phyloP scores from a whole-genome alignment of 306 rosid species.

The Prunus campanulata region DNA sequence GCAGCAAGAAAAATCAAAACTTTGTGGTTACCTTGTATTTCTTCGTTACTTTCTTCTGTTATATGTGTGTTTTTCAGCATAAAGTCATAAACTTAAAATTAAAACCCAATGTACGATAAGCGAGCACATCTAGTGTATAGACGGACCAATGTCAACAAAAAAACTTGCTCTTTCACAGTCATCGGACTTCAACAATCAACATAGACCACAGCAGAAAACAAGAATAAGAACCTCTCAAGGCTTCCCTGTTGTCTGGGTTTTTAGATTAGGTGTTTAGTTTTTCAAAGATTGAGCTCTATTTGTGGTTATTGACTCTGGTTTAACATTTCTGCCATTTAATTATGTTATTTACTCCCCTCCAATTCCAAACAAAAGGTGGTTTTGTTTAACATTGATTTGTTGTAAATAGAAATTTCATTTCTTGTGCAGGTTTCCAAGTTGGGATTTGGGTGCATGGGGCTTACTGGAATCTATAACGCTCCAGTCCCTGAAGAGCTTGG shows the following conservation, averaged over 20 bases:
- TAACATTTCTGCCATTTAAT: background rate
- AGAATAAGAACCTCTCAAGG: background rate
- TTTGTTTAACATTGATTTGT: background rate
- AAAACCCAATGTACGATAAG: too few species aligned
- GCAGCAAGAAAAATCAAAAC: too few species aligned
- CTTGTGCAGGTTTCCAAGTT: conserved; percentile 58
- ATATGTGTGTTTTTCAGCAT: too few species aligned
- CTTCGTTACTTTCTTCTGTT: background rate
- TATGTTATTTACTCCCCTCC: too few species aligned
- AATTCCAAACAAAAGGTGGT: too few species aligned
- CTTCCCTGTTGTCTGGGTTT: too few species aligned
- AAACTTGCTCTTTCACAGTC: background rate
- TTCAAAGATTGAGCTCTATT: too few species aligned
- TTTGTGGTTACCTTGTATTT: background rate
- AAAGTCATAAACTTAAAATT: too few species aligned
- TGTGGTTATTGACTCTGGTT: background rate
- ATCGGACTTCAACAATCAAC: background rate
- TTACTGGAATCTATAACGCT: conserved; percentile 46
- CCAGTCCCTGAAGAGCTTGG: conserved; percentile 59
- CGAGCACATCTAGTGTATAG: too few species aligned
- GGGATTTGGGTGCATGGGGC: conserved; percentile 73
- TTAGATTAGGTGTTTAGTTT: too few species aligned
- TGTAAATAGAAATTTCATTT: background rate
- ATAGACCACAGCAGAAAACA: background rate
- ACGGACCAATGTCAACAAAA: too few species aligned